Evolutionary conservation across 345 rosid species (phyloP), one percentile per base, ranked within the genome.

Genomic region (Aquilaria yunnanensis): DNA sequence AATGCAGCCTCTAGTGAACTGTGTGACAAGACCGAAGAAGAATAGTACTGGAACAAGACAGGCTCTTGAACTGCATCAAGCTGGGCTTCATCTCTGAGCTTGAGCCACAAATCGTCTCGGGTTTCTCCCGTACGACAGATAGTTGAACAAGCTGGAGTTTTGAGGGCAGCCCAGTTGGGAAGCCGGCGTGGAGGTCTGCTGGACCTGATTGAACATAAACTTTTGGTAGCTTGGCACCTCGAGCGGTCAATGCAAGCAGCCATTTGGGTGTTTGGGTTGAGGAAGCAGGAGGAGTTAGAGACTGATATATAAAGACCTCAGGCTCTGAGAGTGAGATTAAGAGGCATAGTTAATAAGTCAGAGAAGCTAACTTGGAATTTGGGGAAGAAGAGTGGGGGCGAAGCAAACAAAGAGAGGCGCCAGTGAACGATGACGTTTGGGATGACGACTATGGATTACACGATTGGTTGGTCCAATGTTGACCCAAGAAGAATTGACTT

Each of bases 31-130:
- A 70, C 12, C 3, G 53, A 53, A n/a, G 58, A 59, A 51, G 7
- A 52, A 46, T 70, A 70, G 56, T 64, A 64, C 29, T n/a, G 58
- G 4, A 34, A 59, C 41, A 70, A 58, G 57, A 70, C 9, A 1
- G 73, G 73, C 54, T 70, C 73, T 3, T 63, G 64, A 29, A 57
- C 12, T 14, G 47, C 32, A 12, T 70, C 68, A 6, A 48, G 57
- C 31, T 41, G 41, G 58, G 73, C 68, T 32, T 70, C 68, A 11
- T 70, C 55, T 48, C 59, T 33, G 14, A 70, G 57, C 47, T 37
- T 57, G 14, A 63, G 11, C 67, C 63, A 70, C 5, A 70, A 51
- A 29, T 63, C 68, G 13, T 63, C 73, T 9, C 9, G 2, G 10
- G 8, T 48, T 48, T 48, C 9, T 14, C 29, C 4, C 12, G 32